phyloP scores from a whole-genome alignment of 805 yeast species.

The Cyberlindnera maclurae region DNA sequence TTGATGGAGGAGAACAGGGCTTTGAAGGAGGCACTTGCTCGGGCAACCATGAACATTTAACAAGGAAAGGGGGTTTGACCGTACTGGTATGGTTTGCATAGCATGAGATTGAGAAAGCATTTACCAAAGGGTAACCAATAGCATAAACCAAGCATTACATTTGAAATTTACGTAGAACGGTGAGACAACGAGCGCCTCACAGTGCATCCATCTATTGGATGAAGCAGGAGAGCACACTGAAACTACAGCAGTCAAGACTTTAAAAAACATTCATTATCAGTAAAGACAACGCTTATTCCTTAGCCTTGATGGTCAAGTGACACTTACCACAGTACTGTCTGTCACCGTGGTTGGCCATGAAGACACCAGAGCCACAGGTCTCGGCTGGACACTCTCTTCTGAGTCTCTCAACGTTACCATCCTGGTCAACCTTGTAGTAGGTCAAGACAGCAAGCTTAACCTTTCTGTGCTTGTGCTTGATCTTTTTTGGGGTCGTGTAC shows the following conservation, averaged over 20 bases:
- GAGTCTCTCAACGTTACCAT: slow-evolving; percentile 96
- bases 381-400: slow-evolving; percentile 95
- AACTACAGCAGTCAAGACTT: too few relatives aligned
- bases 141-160: neutral
- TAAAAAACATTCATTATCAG: neutral
- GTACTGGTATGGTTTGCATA: neutral
- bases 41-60: slow-evolving; percentile 15
- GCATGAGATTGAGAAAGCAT: neutral
- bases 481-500: slow-evolving; percentile 99
- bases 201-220: too few relatives aligned
- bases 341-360: slow-evolving; percentile 97
- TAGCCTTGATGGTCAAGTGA: slow-evolving; percentile 80
- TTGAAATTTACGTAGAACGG: neutral
- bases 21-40: slow-evolving; percentile 24
- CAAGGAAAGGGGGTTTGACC: neutral
- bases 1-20: slow-evolving; percentile 30
- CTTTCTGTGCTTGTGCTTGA: slow-evolving; percentile 99
- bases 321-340: slow-evolving; percentile 99
- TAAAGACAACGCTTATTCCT: slow-evolving; percentile 19
- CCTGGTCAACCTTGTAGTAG: slow-evolving; percentile 98
- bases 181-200: neutral
- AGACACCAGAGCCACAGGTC: slow-evolving; percentile 97
- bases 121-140: neutral
- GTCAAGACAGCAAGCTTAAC: slow-evolving; percentile 98
- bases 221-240: too few relatives aligned